Percentiles rank a stretch among this genome's conserved stretches.
These are phyloP conservation scores for Solanum peruvianum DNA, from an alignment of 257 asterid genomes.

Conservation along the genomic window DNA sequence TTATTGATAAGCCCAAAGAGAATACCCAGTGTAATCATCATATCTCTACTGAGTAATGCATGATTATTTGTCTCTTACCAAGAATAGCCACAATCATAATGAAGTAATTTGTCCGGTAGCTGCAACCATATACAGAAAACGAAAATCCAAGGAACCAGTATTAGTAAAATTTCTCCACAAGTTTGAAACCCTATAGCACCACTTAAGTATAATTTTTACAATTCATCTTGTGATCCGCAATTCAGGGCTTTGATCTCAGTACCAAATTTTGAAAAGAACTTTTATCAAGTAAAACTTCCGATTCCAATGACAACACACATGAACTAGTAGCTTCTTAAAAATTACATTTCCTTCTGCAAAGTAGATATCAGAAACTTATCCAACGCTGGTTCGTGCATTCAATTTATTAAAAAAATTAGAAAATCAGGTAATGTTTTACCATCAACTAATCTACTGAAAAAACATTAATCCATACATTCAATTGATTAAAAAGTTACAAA, in stretches of 20 bases:
- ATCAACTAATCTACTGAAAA: neutral
- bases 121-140: conserved; percentile 23
- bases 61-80: conserved; percentile 33
- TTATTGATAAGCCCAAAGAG: neutral
- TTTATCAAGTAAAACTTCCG: neutral
- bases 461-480: neutral
- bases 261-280: neutral
- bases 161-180: neutral
- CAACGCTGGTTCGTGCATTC: neutral
- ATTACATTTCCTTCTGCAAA: neutral
- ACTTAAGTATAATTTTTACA: neutral
- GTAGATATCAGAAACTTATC: neutral
- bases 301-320: neutral
- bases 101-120: conserved; percentile 95
- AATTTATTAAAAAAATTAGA: neutral
- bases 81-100: conserved; percentile 65
- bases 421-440: neutral
- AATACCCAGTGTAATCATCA: neutral
- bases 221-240: neutral
- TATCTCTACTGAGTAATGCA: neutral
- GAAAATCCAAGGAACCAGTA: neutral
- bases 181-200: neutral
- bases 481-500: neutral
- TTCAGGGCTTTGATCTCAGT: neutral
- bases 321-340: neutral